Conservation (phyloP, 345 rosid species). For the Aquilaria malaccensis region DNA sequence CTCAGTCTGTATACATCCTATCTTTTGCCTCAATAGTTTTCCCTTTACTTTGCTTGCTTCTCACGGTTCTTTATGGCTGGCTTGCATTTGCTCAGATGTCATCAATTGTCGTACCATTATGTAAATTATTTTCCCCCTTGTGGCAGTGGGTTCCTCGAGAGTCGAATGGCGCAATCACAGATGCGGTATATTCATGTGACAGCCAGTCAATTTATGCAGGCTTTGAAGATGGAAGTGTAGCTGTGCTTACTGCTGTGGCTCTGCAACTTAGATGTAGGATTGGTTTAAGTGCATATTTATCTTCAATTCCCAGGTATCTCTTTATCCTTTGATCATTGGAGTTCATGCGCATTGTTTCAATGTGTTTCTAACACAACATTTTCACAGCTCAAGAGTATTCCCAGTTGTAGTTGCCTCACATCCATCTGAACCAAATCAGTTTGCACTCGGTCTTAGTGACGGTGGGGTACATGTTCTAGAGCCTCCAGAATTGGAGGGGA, state of each 20-base stretch:
- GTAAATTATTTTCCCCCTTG: not conserved
- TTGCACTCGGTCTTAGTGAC: constrained; percentile 35
- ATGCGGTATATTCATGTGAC: constrained; percentile 42
- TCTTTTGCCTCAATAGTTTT: too few species aligned
- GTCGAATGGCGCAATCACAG: constrained; percentile 27
- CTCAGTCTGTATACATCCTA: too few species aligned
- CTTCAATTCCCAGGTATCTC: constrained; percentile 29
- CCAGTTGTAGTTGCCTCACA: constrained; percentile 35
- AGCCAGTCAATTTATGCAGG: constrained; percentile 32
- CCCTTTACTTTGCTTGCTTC: not conserved
- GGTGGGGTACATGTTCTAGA: constrained; percentile 37
- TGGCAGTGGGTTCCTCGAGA: constrained; percentile 32
- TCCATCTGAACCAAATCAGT: constrained; percentile 34
- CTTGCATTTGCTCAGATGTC: not conserved
- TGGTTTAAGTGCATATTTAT: constrained; percentile 29
- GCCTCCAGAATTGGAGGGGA: constrained; percentile 31
- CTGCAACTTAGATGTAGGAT: constrained; percentile 30
- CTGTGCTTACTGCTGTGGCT: constrained; percentile 25
- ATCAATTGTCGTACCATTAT: not conserved
- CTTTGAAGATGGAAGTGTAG: constrained; percentile 35
- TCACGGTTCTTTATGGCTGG: not conserved
- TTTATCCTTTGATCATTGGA: not conserved
- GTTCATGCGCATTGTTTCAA: not conserved
- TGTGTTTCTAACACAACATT: not conserved
- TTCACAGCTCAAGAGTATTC: constrained; percentile 25